phyloP scores from a whole-genome alignment of 768 basidiomycete species.

The Amanita molliuscula region DNA sequence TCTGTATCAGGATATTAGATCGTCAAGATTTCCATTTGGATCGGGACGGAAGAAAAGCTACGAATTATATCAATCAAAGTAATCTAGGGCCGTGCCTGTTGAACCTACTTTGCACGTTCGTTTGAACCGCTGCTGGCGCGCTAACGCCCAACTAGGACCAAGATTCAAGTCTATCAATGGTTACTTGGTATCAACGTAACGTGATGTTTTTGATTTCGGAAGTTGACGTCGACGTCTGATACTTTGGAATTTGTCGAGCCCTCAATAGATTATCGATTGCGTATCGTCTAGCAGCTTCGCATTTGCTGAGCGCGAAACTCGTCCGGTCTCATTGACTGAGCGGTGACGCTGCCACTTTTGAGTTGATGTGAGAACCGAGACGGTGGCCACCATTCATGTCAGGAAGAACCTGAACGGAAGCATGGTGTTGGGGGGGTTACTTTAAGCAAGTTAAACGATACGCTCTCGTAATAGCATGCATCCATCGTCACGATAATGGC shows the following conservation, averaged over 20 bases:
- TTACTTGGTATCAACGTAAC: conserved; percentile 52
- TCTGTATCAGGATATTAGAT: conserved; percentile 60
- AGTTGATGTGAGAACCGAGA: neutral
- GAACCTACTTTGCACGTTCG: conserved; percentile 54
- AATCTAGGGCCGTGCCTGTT: neutral
- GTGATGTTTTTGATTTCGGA: conserved; percentile 38
- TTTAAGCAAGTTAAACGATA: neutral
- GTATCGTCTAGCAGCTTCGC: neutral
- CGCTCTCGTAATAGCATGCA: no score
- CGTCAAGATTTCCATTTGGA: conserved; percentile 45
- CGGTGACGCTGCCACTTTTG: neutral
- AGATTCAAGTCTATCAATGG: conserved; percentile 65
- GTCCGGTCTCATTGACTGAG: neutral
- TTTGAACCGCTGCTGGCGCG: conserved; percentile 51
- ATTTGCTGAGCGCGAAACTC: neutral
- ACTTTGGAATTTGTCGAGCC: neutral
- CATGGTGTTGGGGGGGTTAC: neutral
- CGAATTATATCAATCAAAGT: neutral
- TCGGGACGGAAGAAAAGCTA: conserved; percentile 73
- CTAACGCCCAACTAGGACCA: conserved; percentile 66
- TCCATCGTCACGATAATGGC: no score
- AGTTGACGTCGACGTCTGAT: no score
- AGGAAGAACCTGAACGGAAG: neutral
- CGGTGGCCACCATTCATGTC: neutral
- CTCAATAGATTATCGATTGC: neutral